phyloP scores from a whole-genome alignment of 1,284 basidiomycete genomes.

The Cutaneotrichosporon cyanovorans region DNA sequence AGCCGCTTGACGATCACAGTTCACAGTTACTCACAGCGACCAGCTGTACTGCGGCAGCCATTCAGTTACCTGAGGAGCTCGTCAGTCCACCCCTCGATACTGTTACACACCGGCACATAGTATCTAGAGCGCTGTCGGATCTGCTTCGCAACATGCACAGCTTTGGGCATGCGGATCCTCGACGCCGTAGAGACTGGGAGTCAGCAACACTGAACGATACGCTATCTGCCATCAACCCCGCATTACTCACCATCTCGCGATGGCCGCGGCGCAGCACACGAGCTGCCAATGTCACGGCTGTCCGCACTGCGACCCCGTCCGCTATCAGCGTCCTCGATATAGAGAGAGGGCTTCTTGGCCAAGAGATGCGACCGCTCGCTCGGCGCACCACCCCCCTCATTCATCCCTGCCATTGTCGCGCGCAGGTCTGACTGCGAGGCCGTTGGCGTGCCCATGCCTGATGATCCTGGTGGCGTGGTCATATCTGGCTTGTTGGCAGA shows the following conservation, averaged over 20 bases:
- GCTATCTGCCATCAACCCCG: too few relatives aligned
- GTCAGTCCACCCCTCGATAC: neutral
- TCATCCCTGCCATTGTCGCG: neutral
- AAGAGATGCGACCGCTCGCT: slow-evolving; percentile 1
- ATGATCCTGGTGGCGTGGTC: slow-evolving; percentile 1
- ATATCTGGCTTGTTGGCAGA: slow-evolving; percentile 2
- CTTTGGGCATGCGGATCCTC: slow-evolving; percentile 4
- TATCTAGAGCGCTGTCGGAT: slow-evolving; percentile 44
- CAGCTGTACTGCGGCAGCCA: slow-evolving; percentile 81
- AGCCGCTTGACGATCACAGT: neutral
- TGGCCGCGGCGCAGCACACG: neutral
- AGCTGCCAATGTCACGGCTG: neutral
- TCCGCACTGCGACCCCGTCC: neutral
- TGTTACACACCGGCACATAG: slow-evolving; percentile 38
- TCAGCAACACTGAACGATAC: neutral
- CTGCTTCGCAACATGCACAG: slow-evolving; percentile 22
- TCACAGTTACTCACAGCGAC: slow-evolving; percentile 56
- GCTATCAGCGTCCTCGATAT: neutral
- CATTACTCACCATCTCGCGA: neutral
- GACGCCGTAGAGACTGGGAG: neutral
- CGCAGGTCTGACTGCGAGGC: slow-evolving; percentile 1
- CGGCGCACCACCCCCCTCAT: neutral
- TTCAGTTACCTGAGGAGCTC: slow-evolving; percentile 32
- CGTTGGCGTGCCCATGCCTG: slow-evolving; percentile 1
- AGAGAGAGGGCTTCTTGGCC: neutral